Base-by-base conservation (phyloP, 371 early-diverging fungal species). In the Actinomortierella wolfii region DNA sequence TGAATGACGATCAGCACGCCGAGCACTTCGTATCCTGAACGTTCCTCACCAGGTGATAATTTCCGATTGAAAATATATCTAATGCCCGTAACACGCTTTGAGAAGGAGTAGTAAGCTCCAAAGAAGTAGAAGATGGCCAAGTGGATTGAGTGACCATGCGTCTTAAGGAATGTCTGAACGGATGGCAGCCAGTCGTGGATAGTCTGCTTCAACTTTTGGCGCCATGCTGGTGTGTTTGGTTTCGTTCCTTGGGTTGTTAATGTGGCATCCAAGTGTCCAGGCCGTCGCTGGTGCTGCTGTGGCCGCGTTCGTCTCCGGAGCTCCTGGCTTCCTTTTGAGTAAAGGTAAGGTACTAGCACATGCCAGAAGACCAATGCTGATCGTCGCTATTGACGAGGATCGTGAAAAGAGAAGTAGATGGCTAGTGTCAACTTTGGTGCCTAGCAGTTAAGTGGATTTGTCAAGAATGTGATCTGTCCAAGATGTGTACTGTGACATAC, bases 1-100 rank as follows among this genome's bases (percentile, higher is more conserved):
- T 92, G 92, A 29, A 89, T 66, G 5, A 84, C 75, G 56, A 96
- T 89, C 61, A 96, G 70, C 1, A 85, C 83, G 15, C 95, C 95
- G 54, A 96, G 74, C 0, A 94, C 81, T 64, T 95, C 96, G 73
- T 95, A 95, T 14, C 93, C 92, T 0, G 73, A 78, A n/a, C 81
- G 78, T 57, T 88, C 82, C 67, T 95, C 94, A 29, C 88, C 86
- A 14, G 86, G 85, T 0, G 88, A 82, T 55, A 92, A 80, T 66
- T 87, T 84, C 20, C 94, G 86, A 26, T 90, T 85, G 62, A 93
- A 88, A 21, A 89, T 87, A 71, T 94, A 94, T 40, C 91, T 87
- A 28, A 91, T 84, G 0, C 92, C 89, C 0, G 88, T 76, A 21
- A 92, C 47, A 29, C 96, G 85, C 68, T 93, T 92, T 0, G 96